A percentile compares a stretch with the other conserved stretches of the same genome.
phyloP scores from a whole-genome alignment of 352 stramenopile species.

The Phytopythium cucurbitacearum region DNA sequence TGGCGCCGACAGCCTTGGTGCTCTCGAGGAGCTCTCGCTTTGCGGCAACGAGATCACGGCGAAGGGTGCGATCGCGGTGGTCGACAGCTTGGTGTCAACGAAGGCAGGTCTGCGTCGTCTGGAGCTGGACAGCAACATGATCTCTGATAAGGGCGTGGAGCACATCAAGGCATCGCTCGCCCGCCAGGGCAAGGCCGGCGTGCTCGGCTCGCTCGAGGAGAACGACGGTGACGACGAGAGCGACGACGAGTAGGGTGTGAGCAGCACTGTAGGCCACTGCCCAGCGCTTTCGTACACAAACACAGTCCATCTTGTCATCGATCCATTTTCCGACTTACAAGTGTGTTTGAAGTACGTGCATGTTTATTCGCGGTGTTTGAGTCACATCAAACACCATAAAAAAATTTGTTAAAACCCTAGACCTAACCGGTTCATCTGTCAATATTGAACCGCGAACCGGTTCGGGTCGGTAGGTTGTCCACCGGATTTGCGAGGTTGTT shows the following conservation, averaged over 20 bases:
- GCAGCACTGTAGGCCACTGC: not conserved
- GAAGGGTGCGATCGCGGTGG: slow-evolving; percentile 58
- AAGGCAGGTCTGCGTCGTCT: slow-evolving; percentile 38
- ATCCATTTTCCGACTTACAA: too few relatives aligned
- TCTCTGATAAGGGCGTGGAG: slow-evolving; percentile 58
- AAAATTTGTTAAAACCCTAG: too few relatives aligned
- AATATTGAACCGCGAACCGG: not conserved
- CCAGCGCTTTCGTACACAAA: too few relatives aligned
- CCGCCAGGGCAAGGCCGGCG: slow-evolving; percentile 34
- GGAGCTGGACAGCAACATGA: slow-evolving; percentile 72
- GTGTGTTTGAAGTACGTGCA: too few relatives aligned
- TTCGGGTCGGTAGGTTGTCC: not conserved
- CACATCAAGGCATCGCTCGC: slow-evolving; percentile 39
- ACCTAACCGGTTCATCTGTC: not conserved
- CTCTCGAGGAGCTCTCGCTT: slow-evolving; percentile 53
- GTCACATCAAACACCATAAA: too few relatives aligned
- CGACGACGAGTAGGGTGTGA: slow-evolving; percentile 19
- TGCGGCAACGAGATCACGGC: slow-evolving; percentile 74
- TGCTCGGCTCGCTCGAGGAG: slow-evolving; percentile 76
- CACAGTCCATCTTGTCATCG: too few relatives aligned
- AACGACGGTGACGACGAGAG: slow-evolving; percentile 79
- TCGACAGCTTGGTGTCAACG: slow-evolving; percentile 33
- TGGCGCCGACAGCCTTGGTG: slow-evolving; percentile 20
- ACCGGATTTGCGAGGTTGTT: not conserved
- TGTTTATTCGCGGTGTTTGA: too few relatives aligned